Percentiles rank a stretch among this genome's conserved stretches.
Conservation (phyloP, 2,329 filamentous ascomycete species). For the Colletotrichum sp. region DNA sequence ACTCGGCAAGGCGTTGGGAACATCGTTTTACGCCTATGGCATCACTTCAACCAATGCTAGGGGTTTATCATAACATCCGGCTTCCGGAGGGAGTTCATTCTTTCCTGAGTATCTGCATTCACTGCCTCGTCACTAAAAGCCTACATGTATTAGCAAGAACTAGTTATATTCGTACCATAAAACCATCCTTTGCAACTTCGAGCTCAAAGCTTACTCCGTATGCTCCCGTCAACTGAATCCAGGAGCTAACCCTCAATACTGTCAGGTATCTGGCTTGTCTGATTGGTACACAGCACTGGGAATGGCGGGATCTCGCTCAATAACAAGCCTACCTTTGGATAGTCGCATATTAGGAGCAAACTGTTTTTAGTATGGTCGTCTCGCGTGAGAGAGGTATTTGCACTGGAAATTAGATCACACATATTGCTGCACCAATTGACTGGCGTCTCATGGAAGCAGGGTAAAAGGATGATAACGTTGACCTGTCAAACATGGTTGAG, state of each 20-base stretch:
- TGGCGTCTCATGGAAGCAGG: neutral
- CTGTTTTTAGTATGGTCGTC: neutral
- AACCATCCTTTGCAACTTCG: too few species aligned
- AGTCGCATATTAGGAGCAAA: neutral
- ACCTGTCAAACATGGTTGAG: neutral
- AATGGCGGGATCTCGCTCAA: neutral
- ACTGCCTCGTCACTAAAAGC: neutral
- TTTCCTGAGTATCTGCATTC: neutral
- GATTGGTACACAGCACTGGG: too few species aligned
- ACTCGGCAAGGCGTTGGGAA: too few species aligned
- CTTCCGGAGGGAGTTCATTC: too few species aligned
- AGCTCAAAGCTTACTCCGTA: neutral
- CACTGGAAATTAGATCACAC: neutral
- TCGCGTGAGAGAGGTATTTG: neutral
- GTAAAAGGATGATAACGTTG: neutral
- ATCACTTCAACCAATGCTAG: too few species aligned
- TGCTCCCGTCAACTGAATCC: too few species aligned
- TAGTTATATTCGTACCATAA: neutral
- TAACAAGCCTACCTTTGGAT: neutral
- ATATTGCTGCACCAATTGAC: neutral
- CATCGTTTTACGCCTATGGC: too few species aligned
- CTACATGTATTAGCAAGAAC: neutral
- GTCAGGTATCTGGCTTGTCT: too few species aligned
- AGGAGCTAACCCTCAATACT: too few species aligned
- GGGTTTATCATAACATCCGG: too few species aligned